Base-by-base conservation (phyloP, 352 stramenopile species). In the Phytopythium chamaehyphon region DNA sequence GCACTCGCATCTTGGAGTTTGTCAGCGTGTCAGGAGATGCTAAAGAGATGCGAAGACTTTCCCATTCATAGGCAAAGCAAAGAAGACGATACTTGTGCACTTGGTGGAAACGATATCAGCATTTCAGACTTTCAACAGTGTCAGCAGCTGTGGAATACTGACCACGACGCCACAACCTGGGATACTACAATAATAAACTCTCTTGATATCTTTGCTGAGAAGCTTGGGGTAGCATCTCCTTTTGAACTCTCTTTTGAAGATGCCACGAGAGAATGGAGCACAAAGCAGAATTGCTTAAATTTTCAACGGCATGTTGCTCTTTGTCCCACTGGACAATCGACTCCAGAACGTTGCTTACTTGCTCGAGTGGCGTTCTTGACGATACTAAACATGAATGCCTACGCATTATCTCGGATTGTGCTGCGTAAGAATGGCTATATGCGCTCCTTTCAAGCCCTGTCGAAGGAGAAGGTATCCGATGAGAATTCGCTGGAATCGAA, bases 1-100 rank as follows among this genome's bases (percentile, higher is more conserved):
- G 47, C 61, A 16, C 12, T 77, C 1, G 59, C 43, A 2, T 67
- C 66, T 3, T 92, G 82, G 82, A 89, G 59, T 44, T 45, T 83
- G 37, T 59, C 48, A 40, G n/a, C 47, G 15, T 84, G 73, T 51
- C 63, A 57, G 11, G 70, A 81, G 35, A 84, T 86, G 65, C 38
- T 79, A 1, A 33, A 43, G 6, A 73, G 61, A 6, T 62, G 62
- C 14, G 66, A 65, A 15, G 66, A 83, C 8, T 86, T 76, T 46
- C 66, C 73, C 23, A 47, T 86, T 26, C 72, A 83, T 48, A 64
- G 57, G 19, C 24, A 59, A 19, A 35, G 39, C 35, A 59, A 66
- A 24, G 43, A 23, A 54, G n/a, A 14, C 21, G 15, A 10, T 24
- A 22, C 35, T 15, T 50, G 11, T 16, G 2, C 6, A 28, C 42